Evolutionary conservation across 1,139 yeast genomes (phyloP), one percentile per base, ranked within the genome.

Genomic region (Suhomyces taliae): DNA sequence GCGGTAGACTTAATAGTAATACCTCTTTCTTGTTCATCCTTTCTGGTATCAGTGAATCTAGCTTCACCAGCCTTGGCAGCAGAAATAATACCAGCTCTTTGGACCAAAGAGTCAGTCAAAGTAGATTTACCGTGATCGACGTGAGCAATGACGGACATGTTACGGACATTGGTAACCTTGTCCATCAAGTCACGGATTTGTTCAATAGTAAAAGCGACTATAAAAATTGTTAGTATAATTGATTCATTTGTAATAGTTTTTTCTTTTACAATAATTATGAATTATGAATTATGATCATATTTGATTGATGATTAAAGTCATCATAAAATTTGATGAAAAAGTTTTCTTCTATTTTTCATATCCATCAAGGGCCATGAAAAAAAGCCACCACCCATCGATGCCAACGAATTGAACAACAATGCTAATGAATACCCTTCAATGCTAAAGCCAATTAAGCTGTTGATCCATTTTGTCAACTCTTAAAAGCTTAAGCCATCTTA

Each of bases 41-140:
- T 90, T 88, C 99, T 90, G 85, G 99, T 93, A 80, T 93, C 99
- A 68, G 90, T 93, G 87, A 91, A 93, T 82, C 99, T 93, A 68
- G 98, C 98, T 72, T 93, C 98, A 85, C 99, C 99, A 60, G 98
- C 98, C 83, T 90, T 90, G 71, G 97, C 97, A 69, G 98, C 97
- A 51, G 99, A 93, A 70, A 93, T 93, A 76, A 93, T 93, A 89
- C 99, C 99, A 65, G 99, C 98, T 72, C 86, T 87, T 83, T 91
- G 97, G 67, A 93, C 98, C 74, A 93, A 87, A 61, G 98, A 91
- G 80, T 93, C 99, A 76, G 99, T 90, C 79, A 93, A 86, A 69
- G 99, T 93, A 63, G 98, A 90, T 80, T 93, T 93, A 82, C 99
- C 99, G 85, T 93, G 99, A 85, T 93, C 99, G 87, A 93, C 98